Conservation (phyloP, 257 asterid genomes). For the Solanum verrucosum region DNA sequence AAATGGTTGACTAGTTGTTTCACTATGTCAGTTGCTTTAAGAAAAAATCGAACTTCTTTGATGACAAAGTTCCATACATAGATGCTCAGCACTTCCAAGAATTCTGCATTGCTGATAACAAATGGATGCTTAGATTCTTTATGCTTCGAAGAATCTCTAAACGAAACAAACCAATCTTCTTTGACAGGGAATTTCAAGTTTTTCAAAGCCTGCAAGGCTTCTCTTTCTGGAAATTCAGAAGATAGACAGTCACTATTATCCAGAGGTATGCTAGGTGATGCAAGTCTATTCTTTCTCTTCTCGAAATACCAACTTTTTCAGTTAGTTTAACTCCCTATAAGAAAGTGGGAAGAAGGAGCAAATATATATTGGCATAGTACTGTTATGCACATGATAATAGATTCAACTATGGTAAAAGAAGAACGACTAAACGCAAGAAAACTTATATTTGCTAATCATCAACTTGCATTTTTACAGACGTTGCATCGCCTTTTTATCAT, state of each 20-base stretch:
- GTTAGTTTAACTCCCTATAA: background rate
- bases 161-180: background rate
- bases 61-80: background rate
- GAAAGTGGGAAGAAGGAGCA: background rate
- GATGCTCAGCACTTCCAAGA: background rate
- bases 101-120: background rate
- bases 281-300: background rate
- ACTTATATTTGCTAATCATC: background rate
- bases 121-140: background rate
- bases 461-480: conserved; percentile 34
- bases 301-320: background rate
- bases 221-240: conserved; percentile 66
- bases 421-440: background rate
- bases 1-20: background rate
- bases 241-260: conserved; percentile 68
- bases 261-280: conserved; percentile 40
- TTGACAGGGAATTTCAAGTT: conserved; percentile 54
- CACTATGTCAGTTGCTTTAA: background rate
- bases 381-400: background rate
- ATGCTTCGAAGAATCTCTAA: background rate
- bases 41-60: background rate
- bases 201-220: conserved; percentile 67
- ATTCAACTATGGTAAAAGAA: background rate
- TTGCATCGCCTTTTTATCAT: conserved; percentile 53
- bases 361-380: background rate